phyloP scores from a whole-genome alignment of 148 eudicot species.

The Diospyros lotus region DNA sequence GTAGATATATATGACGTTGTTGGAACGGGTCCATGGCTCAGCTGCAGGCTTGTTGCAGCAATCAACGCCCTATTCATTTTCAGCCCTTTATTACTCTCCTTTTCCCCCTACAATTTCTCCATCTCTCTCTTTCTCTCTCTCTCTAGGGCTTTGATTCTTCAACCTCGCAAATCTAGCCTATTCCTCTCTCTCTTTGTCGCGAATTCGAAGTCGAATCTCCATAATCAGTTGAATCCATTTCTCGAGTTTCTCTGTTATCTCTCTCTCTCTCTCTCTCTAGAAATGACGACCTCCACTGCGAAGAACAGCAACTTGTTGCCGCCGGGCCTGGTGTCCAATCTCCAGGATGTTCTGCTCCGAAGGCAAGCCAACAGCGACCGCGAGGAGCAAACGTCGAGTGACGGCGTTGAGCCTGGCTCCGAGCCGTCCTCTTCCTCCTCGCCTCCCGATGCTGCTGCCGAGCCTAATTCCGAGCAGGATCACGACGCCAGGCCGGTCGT shows the following conservation, averaged over 20 bases:
- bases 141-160: conserved; percentile 26
- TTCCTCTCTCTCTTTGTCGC: background rate
- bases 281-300: conserved; percentile 26
- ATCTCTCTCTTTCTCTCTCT: background rate
- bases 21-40: too few species aligned
- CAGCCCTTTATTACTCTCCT: conserved; percentile 18
- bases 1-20: too few species aligned
- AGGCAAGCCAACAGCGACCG: conserved; percentile 24
- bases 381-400: conserved; percentile 12
- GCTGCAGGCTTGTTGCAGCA: background rate
- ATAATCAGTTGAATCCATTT: background rate
- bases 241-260: background rate
- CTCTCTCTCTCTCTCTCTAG: conserved; percentile 7
- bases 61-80: conserved; percentile 10
- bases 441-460: conserved; percentile 12
- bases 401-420: conserved; percentile 19
- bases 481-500: conserved; percentile 42
- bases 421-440: conserved; percentile 25
- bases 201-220: background rate
- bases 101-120: background rate
- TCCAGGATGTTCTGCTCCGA: conserved; percentile 45
- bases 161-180: background rate
- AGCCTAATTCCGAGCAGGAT: conserved; percentile 26
- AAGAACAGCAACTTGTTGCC: conserved; percentile 48
- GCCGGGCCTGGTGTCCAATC: conserved; percentile 56